These are phyloP conservation scores for Aspergillus sclerotialis DNA, from an alignment of 2,329 filamentous ascomycete species.

Conservation along the genomic window DNA sequence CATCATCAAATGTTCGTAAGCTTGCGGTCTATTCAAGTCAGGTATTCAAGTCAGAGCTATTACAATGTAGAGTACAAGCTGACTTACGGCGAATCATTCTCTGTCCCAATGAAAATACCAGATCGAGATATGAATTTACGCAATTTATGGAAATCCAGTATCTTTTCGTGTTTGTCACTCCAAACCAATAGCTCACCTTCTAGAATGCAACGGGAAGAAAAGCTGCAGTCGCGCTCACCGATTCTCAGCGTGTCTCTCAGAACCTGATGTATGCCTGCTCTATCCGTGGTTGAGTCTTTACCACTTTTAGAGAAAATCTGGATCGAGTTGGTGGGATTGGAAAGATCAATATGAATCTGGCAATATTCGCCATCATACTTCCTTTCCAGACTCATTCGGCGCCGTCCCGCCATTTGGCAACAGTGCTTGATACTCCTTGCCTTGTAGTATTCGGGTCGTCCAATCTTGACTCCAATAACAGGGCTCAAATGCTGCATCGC, in stretches of 20 bases:
- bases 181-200: conserved; percentile 80
- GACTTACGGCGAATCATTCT: conserved; percentile 60
- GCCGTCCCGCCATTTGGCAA: conserved; percentile 53
- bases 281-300: conserved; percentile 76
- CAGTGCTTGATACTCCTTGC: conserved; percentile 69
- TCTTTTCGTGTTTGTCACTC: conserved; percentile 56
- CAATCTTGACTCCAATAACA: conserved; percentile 55
- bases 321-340: conserved; percentile 48
- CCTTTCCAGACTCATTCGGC: conserved; percentile 65
- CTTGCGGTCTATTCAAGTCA: conserved; percentile 34
- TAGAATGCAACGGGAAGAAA: conserved; percentile 64
- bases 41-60: conserved; percentile 1
- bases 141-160: conserved; percentile 74
- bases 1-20: conserved; percentile 53
- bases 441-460: conserved; percentile 58
- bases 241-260: conserved; percentile 61
- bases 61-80: not conserved
- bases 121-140: conserved; percentile 71
- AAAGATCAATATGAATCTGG: conserved; percentile 73
- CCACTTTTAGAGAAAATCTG: conserved; percentile 90
- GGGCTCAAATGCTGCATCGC: conserved; percentile 46
- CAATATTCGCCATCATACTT: conserved; percentile 90
- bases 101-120: conserved; percentile 61
- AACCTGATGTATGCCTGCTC: conserved; percentile 53
- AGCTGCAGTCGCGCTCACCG: conserved; percentile 49